Percentiles rank a stretch among this genome's conserved stretches.
phyloP scores from a whole-genome alignment of 1,284 basidiomycete genomes.

The Irpex sp. region DNA sequence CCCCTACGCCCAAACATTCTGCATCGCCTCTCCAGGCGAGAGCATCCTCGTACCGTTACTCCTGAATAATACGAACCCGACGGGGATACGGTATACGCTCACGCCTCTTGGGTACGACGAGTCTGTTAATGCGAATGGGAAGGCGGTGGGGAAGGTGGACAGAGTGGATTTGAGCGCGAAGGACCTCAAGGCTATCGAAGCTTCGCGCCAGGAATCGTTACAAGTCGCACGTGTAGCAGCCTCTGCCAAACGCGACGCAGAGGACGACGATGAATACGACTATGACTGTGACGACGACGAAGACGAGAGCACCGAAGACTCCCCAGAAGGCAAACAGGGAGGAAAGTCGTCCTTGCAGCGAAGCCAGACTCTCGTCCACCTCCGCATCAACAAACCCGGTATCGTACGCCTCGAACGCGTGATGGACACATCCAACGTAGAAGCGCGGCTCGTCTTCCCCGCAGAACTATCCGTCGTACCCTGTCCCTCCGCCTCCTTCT shows the following conservation, averaged over 20 bases:
- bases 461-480: constrained; percentile 76
- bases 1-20: constrained; percentile 66
- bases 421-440: constrained; percentile 63
- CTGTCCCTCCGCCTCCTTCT: constrained; percentile 76
- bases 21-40: constrained; percentile 55
- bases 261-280: constrained; percentile 55
- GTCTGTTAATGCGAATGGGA: constrained; percentile 21
- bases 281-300: constrained; percentile 46
- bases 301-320: constrained; percentile 26
- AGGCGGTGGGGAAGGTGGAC: constrained; percentile 41
- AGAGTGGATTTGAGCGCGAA: constrained; percentile 54
- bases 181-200: constrained; percentile 66
- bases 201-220: constrained; percentile 47
- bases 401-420: constrained; percentile 71
- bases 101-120: constrained; percentile 61
- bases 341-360: constrained; percentile 47
- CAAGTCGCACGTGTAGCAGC: constrained; percentile 40
- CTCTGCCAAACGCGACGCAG: constrained; percentile 28
- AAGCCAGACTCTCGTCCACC: constrained; percentile 70
- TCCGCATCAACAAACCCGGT: constrained; percentile 71
- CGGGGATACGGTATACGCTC: constrained; percentile 72
- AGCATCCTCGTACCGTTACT: constrained; percentile 74
- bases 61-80: constrained; percentile 88
- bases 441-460: constrained; percentile 62
- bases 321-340: constrained; percentile 25